Percentiles rank a stretch among this genome's conserved stretches.
Conservation (phyloP, 1,139 yeast species). For the Candida glucosophila region DNA sequence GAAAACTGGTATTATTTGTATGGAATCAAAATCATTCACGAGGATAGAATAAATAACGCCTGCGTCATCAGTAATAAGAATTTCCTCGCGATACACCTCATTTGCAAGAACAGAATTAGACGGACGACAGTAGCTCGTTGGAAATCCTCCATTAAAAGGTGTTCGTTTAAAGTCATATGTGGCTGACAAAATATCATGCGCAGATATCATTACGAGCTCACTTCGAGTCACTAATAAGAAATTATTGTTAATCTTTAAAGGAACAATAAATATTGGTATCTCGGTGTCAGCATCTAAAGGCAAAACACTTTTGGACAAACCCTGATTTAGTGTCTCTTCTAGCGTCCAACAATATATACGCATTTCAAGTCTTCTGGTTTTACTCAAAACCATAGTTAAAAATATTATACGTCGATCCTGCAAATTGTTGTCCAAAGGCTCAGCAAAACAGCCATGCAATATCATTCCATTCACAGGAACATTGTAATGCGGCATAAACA, state of each 20-base stretch:
- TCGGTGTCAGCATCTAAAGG: conserved; percentile 30
- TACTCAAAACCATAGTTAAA: conserved; percentile 27
- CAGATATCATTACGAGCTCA: conserved; percentile 22
- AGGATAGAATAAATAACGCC: conserved; percentile 31
- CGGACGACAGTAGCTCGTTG: conserved; percentile 24
- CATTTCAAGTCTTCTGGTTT: conserved; percentile 26
- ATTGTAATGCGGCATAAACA: conserved; percentile 30
- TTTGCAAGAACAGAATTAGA: conserved; percentile 7
- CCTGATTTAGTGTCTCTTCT: conserved; percentile 18
- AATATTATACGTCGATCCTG: conserved; percentile 26
- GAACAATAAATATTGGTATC: conserved; percentile 32
- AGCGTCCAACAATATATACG: conserved; percentile 34
- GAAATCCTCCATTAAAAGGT: conserved; percentile 19
- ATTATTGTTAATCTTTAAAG: conserved; percentile 23
- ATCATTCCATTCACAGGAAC: conserved; percentile 34
- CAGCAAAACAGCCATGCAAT: conserved; percentile 36
- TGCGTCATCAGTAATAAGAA: conserved; percentile 31
- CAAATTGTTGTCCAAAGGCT: conserved; percentile 19
- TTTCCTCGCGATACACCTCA: conserved; percentile 18
- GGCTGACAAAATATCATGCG: conserved; percentile 40
- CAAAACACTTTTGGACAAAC: conserved; percentile 14
- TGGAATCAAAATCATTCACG: conserved; percentile 7
- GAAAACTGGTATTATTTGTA: conserved; percentile 13
- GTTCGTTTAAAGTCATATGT: conserved; percentile 25
- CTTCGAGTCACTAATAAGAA: conserved; percentile 26